Conservation (phyloP, 2,329 filamentous ascomycete genomes). For the Phaeoacremonium minimum region DNA sequence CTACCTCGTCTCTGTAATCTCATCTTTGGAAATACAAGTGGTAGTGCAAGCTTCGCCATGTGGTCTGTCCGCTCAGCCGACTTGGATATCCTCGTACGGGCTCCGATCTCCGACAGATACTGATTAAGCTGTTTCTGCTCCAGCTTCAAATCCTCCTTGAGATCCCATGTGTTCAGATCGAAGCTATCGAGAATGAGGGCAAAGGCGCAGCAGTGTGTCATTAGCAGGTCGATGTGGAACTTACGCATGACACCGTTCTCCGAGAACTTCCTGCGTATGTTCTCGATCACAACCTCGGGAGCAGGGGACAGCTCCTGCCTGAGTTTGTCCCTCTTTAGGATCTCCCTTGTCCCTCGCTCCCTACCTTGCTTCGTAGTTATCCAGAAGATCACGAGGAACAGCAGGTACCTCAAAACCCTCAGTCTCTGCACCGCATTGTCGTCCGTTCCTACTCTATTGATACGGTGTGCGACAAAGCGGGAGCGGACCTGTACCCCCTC, state of each 20-base stretch:
- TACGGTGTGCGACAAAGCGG: constrained; percentile 61
- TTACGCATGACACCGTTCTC: constrained; percentile 62
- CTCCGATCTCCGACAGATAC: constrained; percentile 76
- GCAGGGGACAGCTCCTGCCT: constrained; percentile 51
- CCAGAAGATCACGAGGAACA: constrained; percentile 52
- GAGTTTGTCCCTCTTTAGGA: constrained; percentile 62
- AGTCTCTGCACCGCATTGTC: constrained; percentile 49
- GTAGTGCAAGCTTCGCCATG: constrained; percentile 70
- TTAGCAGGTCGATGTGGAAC: constrained; percentile 66
- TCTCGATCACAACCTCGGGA: constrained; percentile 59
- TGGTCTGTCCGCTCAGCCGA: constrained; percentile 50
- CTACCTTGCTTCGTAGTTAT: constrained; percentile 39
- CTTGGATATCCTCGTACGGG: constrained; percentile 56
- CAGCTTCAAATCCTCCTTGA: constrained; percentile 68
- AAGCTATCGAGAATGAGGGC: constrained; percentile 70
- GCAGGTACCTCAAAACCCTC: constrained; percentile 56
- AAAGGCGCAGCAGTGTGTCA: constrained; percentile 69
- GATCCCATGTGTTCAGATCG: constrained; percentile 63
- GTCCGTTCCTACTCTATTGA: constrained; percentile 45
- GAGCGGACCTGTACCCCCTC: constrained; percentile 54
- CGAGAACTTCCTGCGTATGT: constrained; percentile 66
- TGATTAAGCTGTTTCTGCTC: constrained; percentile 66
- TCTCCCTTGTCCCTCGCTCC: constrained; percentile 38
- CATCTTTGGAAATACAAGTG: constrained; percentile 75
- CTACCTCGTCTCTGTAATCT: constrained; percentile 20